Evolutionary conservation across 176 grass and related monocot species (phyloP).

Genomic region (Raddia distichophylla): DNA sequence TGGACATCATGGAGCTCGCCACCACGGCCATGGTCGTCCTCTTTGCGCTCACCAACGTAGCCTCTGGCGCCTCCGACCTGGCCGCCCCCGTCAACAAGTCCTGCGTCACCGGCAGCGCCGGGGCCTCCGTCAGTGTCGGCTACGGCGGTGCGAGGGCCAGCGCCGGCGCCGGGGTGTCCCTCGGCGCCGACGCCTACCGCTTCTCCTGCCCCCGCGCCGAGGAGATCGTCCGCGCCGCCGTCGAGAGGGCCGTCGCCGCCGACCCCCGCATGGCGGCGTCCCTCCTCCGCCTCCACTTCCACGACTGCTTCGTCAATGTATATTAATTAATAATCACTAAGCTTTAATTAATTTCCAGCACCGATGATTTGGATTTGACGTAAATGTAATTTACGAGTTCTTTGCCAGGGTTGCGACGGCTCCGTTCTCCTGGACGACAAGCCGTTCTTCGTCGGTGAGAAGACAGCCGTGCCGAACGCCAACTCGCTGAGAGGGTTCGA

Average conservation of each 20-base stretch:
- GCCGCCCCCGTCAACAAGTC: slow-evolving; percentile 44
- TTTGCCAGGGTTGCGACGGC: slow-evolving; percentile 72
- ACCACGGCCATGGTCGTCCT: slow-evolving; percentile 1
- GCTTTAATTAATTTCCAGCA: slow-evolving; percentile 38
- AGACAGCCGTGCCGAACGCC: slow-evolving; percentile 69
- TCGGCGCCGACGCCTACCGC: slow-evolving; percentile 45
- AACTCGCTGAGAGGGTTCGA: slow-evolving; percentile 87
- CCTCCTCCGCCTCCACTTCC: slow-evolving; percentile 71
- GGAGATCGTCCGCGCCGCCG: slow-evolving; percentile 66
- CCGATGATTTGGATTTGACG: slow-evolving; percentile 43
- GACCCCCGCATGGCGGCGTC: slow-evolving; percentile 91
- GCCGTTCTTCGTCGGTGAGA: slow-evolving; percentile 64
- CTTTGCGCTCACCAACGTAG: slow-evolving; percentile 5
- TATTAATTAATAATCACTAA: no score
- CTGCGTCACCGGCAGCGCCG: slow-evolving; percentile 46
- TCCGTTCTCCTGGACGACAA: slow-evolving; percentile 86
- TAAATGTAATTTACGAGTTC: slow-evolving; percentile 25
- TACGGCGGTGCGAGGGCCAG: slow-evolving; percentile 43
- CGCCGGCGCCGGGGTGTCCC: slow-evolving; percentile 33
- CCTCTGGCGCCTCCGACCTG: neutral
- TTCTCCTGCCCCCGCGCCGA: slow-evolving; percentile 63
- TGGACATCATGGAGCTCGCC: slow-evolving; percentile 32
- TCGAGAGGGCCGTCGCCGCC: slow-evolving; percentile 55
- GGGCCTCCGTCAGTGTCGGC: slow-evolving; percentile 43
- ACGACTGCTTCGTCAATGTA: slow-evolving; percentile 73